These are phyloP conservation scores for Fusarium torulosum DNA, from an alignment of 2,329 filamentous ascomycete genomes.

Conservation along the genomic window DNA sequence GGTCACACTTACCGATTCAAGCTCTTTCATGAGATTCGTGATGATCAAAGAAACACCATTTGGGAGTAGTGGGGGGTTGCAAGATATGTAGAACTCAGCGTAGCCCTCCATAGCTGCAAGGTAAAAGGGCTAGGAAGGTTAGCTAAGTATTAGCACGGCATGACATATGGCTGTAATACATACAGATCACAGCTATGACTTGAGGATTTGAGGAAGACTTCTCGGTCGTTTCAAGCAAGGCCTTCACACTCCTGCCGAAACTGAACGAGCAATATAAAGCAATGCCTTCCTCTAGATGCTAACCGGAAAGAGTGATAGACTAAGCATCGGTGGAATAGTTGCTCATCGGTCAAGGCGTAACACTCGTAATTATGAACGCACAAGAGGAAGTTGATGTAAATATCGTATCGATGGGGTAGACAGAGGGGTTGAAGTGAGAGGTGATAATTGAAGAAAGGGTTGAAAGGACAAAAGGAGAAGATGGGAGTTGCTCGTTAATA, in stretches of 20 bases:
- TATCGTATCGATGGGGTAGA: no score
- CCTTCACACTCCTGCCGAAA: neutral
- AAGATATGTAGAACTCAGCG: conserved; percentile 53
- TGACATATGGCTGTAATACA: neutral
- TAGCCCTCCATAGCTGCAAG: conserved; percentile 28
- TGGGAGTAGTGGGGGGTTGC: conserved; percentile 52
- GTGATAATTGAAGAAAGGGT: neutral
- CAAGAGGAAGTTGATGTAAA: neutral
- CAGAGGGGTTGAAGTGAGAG: no score
- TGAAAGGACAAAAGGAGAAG: neutral
- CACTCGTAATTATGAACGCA: no score
- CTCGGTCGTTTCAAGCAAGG: neutral
- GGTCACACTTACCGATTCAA: conserved; percentile 29
- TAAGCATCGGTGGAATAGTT: neutral
- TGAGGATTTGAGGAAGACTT: conserved; percentile 24
- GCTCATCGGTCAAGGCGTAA: neutral
- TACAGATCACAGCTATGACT: neutral
- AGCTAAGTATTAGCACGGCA: neutral
- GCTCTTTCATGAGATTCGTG: conserved; percentile 7
- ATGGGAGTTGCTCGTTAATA: no score
- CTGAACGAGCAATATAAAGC: neutral
- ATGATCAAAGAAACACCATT: conserved; percentile 49
- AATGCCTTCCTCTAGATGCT: neutral
- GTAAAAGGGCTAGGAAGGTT: neutral
- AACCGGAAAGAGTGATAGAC: neutral